Evolutionary conservation across 495 filamentous ascomycete genomes (phyloP).

Genomic region (Penicillium bovifimosum): DNA sequence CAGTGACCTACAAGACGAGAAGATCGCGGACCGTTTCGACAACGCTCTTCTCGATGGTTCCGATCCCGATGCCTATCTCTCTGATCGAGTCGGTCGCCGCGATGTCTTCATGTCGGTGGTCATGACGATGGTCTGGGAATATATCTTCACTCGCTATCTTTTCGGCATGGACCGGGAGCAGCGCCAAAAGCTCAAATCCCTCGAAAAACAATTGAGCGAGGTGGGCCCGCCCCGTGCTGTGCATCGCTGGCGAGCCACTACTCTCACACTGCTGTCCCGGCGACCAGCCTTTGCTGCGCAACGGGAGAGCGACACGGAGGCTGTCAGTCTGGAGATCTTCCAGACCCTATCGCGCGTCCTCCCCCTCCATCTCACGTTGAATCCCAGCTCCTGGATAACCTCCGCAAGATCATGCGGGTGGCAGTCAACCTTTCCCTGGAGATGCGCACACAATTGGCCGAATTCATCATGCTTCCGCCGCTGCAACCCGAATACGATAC

Average conservation of each 20-base stretch:
- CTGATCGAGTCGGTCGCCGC: slow-evolving; percentile 76
- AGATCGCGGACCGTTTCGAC: slow-evolving; percentile 85
- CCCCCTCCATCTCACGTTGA: slow-evolving; percentile 76
- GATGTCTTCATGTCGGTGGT: slow-evolving; percentile 96
- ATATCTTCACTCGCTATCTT: slow-evolving; percentile 92
- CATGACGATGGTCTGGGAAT: slow-evolving; percentile 98
- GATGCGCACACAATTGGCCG: slow-evolving; percentile 92
- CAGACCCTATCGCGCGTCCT: slow-evolving; percentile 71
- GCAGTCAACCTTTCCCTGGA: slow-evolving; percentile 86
- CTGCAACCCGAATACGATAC: slow-evolving; percentile 93
- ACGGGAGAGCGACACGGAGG: slow-evolving; percentile 79
- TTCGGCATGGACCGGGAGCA: slow-evolving; percentile 98
- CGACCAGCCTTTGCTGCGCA: slow-evolving; percentile 68
- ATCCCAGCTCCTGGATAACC: slow-evolving; percentile 65
- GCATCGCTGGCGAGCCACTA: slow-evolving; percentile 92
- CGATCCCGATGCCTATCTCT: slow-evolving; percentile 78
- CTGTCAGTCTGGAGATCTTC: slow-evolving; percentile 81
- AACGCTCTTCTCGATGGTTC: slow-evolving; percentile 90
- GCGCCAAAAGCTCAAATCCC: slow-evolving; percentile 87
- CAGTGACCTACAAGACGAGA: slow-evolving; percentile 77
- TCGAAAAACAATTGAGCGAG: slow-evolving; percentile 86
- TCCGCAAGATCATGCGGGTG: slow-evolving; percentile 74
- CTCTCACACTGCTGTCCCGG: slow-evolving; percentile 78
- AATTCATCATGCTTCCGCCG: slow-evolving; percentile 96
- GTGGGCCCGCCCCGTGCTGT: slow-evolving; percentile 78